These are phyloP conservation scores for Clavariopsis aquatica DNA, from an alignment of 495 filamentous ascomycete genomes.

Conservation along the genomic window DNA sequence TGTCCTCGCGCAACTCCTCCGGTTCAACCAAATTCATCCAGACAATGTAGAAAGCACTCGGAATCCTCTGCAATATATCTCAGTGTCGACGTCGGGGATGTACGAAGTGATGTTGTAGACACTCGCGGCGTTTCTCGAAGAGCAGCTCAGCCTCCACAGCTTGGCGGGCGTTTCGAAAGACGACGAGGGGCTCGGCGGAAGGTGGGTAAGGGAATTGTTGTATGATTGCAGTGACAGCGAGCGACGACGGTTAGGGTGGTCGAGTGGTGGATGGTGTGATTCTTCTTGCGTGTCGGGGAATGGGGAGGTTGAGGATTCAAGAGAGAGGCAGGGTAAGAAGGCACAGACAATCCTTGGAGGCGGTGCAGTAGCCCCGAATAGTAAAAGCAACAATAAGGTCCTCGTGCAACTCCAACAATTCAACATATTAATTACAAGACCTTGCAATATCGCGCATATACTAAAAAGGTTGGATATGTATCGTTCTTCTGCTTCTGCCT, in stretches of 20 bases:
- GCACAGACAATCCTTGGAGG: background rate
- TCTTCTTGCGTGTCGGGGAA: background rate
- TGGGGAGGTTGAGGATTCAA: background rate
- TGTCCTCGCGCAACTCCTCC: slow-evolving; percentile 19
- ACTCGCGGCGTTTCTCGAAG: background rate
- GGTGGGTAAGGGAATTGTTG: background rate
- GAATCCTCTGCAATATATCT: background rate
- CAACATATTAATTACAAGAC: background rate
- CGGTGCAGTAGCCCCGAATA: background rate
- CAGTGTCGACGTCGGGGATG: slow-evolving; percentile 1
- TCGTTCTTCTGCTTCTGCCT: background rate
- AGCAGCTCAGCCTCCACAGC: slow-evolving; percentile 33
- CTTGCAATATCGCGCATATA: background rate
- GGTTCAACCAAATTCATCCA: slow-evolving; percentile 29
- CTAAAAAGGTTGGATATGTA: background rate
- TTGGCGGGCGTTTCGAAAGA: slow-evolving; percentile 30
- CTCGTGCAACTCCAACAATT: background rate
- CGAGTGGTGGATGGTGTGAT: background rate
- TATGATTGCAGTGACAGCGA: background rate
- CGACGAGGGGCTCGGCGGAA: background rate
- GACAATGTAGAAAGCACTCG: background rate
- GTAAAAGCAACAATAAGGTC: background rate
- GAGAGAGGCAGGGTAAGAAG: background rate
- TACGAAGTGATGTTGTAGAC: slow-evolving; percentile 14
- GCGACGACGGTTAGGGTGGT: background rate